Conservation (phyloP, 2,329 filamentous ascomycete species). For the Fusarium tupiense region DNA sequence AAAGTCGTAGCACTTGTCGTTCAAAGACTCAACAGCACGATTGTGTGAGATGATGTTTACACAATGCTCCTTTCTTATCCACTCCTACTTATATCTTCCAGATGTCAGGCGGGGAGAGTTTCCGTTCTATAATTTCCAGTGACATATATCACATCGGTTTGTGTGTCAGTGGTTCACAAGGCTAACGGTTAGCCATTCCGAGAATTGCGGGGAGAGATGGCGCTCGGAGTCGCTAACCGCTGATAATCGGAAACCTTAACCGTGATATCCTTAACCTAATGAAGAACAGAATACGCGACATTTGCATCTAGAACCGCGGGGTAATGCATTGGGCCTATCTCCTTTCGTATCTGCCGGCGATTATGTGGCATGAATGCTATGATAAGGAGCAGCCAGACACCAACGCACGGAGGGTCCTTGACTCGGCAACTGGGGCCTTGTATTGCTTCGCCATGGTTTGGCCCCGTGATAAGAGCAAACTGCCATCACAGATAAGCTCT, state of each 20-base stretch:
- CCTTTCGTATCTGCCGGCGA: not conserved
- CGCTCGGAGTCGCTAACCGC: constrained; percentile 1
- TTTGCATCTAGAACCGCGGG: not conserved
- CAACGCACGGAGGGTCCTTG: not conserved
- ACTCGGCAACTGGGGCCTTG: not conserved
- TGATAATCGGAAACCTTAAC: not conserved
- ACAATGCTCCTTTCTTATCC: not conserved
- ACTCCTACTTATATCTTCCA: not conserved
- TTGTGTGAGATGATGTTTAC: not conserved
- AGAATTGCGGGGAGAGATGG: not conserved
- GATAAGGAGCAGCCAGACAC: not conserved
- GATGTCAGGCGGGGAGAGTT: not conserved
- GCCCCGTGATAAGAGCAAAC: not conserved
- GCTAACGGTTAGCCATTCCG: constrained; percentile 6
- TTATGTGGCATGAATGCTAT: not conserved
- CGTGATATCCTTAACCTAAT: not conserved
- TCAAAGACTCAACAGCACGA: no score
- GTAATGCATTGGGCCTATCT: not conserved
- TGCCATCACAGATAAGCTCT: not conserved
- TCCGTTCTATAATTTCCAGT: not conserved
- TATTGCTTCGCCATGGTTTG: not conserved
- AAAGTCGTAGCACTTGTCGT: not conserved
- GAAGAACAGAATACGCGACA: not conserved
- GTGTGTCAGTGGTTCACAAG: no score
- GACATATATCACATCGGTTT: not conserved